Percentiles rank a stretch among this genome's conserved stretches.
phyloP scores from a whole-genome alignment of 192 early-diverging fungal genomes.

The Linnemannia exigua region DNA sequence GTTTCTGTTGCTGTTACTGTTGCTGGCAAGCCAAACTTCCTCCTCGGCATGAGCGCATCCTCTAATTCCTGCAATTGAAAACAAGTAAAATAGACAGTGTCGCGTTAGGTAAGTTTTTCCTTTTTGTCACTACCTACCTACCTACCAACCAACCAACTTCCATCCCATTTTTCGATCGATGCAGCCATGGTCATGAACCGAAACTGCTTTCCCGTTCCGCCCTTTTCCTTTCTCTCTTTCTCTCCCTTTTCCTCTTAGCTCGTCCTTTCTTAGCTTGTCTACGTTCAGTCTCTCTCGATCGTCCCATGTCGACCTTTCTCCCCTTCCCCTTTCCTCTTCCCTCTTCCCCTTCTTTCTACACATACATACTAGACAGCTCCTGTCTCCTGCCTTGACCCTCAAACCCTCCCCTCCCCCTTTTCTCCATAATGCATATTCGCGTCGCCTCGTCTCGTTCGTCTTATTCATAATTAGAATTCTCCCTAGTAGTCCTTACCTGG shows the following conservation, averaged over 20 bases:
- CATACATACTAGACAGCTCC: not conserved
- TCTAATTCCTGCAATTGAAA: not conserved
- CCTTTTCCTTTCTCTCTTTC: not conserved
- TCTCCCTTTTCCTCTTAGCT: not conserved
- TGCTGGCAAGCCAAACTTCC: not conserved
- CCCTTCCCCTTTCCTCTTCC: not conserved
- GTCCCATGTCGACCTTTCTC: not conserved
- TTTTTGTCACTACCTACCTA: not conserved
- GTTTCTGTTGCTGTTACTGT: not conserved
- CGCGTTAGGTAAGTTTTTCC: too few species aligned
- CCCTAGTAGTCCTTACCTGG: conserved; percentile 17
- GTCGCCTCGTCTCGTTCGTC: too few species aligned
- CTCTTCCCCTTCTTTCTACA: not conserved
- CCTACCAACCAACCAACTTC: too few species aligned
- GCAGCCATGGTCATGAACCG: not conserved
- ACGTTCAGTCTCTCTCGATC: not conserved
- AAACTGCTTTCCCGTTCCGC: conserved; percentile 3
- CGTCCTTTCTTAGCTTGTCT: not conserved
- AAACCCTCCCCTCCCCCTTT: not conserved
- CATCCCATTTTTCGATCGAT: not conserved
- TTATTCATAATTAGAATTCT: conserved; percentile 3
- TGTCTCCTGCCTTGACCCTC: not conserved
- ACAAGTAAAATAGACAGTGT: not conserved
- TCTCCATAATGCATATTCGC: not conserved
- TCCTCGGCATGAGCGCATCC: conserved; percentile 5